These are phyloP conservation scores for Gossypium mustelinum DNA, from an alignment of 345 rosid genomes.

Conservation along the genomic window DNA sequence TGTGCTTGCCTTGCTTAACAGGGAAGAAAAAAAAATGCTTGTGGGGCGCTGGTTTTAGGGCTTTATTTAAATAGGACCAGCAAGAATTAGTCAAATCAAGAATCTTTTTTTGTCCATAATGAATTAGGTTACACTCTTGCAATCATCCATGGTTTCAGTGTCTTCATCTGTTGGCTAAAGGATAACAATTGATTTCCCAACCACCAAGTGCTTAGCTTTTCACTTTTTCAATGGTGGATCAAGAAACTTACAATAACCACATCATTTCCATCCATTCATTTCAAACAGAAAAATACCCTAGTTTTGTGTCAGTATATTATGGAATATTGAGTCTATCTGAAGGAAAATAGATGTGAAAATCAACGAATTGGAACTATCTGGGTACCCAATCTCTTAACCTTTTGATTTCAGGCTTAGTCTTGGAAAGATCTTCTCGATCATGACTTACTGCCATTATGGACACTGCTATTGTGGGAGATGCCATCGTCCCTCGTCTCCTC, in stretches of 20 bases:
- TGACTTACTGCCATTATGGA: conserved; percentile 20
- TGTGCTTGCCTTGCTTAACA: not conserved
- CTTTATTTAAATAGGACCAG: not conserved
- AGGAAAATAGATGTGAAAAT: not conserved
- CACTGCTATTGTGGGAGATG: conserved; percentile 44
- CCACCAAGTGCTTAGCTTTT: not conserved
- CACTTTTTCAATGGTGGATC: not conserved
- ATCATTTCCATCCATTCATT: not conserved
- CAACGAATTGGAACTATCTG: not conserved
- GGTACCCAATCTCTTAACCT: not conserved
- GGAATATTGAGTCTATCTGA: not conserved
- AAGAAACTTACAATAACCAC: not conserved
- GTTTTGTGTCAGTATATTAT: not conserved
- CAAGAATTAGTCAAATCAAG: not conserved
- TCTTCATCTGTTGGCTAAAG: not conserved
- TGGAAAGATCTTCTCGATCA: conserved; percentile 4
- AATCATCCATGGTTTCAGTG: not conserved
- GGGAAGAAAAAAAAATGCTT: not conserved
- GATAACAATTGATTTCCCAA: conserved; percentile 7
- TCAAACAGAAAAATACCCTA: not conserved
- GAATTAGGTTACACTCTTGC: not conserved
- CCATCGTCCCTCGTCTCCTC: conserved; percentile 20
- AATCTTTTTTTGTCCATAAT: conserved; percentile 3
- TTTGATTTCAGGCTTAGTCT: not conserved
- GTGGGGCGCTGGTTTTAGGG: not conserved